Base-by-base conservation (phyloP, 768 basidiomycete genomes). In the Aureoboletus auriporus region DNA sequence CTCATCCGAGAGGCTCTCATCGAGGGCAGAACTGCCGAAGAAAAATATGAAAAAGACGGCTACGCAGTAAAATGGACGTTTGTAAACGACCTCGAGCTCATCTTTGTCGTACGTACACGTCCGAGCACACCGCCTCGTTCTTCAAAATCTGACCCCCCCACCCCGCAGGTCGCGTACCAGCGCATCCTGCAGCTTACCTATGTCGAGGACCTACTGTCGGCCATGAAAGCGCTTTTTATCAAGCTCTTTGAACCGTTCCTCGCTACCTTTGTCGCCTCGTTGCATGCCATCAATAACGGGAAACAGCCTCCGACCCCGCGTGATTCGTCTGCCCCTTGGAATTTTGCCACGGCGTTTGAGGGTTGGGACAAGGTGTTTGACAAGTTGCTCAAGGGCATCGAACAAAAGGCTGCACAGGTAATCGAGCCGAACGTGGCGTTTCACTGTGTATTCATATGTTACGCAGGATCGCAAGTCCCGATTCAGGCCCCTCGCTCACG, bases 1-100 rank as follows among this genome's bases (percentile, higher is more conserved):
- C 83, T 95, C 60, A 84, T 95, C 56, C 83, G 86, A 36, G 90
- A 93, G 54, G 90, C 90, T 5, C 77, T 98, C 47, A 95, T 97
- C 59, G 93, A 97, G 62, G 90, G 93, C 26, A 79, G 88, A 12
- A 83, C 83, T 8, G 66, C 87, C 0, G 89, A 90, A 50, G 81
- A 89, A 51, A 86, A 81, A 52, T 93, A 91, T 64, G 93, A 95
- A 70, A 93, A 84, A 65, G 94, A 95, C 58, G 94, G 94, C 2
- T 95, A 93, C 58, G 86, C 92, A 26, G 83, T 97, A 44, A 86
- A 86, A 66, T 97, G 95, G 93, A 84, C 91, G 0, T 90, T 93
- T 60, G 85, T 89, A 28, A 99, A 99, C 64, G 93, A 94, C 53
- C 75, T 98, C 39, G 95, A 95, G 53, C 78, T 99, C 58, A 94